phyloP scores from a whole-genome alignment of 1,284 basidiomycete species.

The Ceratobasidium sp. region DNA sequence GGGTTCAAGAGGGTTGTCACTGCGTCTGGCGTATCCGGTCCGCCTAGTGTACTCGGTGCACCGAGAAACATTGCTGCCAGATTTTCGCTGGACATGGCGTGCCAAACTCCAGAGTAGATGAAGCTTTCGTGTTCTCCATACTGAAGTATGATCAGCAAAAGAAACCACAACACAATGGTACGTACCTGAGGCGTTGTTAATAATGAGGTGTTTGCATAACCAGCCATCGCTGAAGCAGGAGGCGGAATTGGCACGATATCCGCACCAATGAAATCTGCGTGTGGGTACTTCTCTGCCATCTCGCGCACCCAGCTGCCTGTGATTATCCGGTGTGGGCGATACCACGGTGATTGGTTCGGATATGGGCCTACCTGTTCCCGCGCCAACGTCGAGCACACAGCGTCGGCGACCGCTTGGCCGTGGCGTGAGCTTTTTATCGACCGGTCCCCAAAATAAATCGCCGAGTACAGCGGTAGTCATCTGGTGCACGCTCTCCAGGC shows the following conservation, averaged over 20 bases:
- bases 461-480: conserved; percentile 47
- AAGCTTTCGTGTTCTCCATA: background rate
- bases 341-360: background rate
- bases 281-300: conserved; percentile 45
- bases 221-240: conserved; percentile 35
- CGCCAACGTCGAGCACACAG: conserved; percentile 45
- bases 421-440: conserved; percentile 44
- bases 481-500: conserved; percentile 45
- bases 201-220: background rate
- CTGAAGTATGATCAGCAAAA: conserved; percentile 2
- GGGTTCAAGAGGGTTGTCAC: background rate
- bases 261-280: conserved; percentile 43
- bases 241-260: conserved; percentile 46
- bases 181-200: conserved; percentile 39
- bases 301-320: conserved; percentile 46
- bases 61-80: conserved; percentile 20
- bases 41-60: background rate
- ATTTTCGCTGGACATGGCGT: conserved; percentile 18
- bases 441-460: conserved; percentile 44
- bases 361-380: conserved; percentile 31
- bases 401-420: conserved; percentile 41
- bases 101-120: conserved; percentile 27
- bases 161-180: background rate
- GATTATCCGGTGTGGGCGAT: background rate
- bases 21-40: background rate